Percentiles rank a stretch among this genome's conserved stretches.
phyloP scores from a whole-genome alignment of 352 stramenopile species.

The Pythium angustatum region DNA sequence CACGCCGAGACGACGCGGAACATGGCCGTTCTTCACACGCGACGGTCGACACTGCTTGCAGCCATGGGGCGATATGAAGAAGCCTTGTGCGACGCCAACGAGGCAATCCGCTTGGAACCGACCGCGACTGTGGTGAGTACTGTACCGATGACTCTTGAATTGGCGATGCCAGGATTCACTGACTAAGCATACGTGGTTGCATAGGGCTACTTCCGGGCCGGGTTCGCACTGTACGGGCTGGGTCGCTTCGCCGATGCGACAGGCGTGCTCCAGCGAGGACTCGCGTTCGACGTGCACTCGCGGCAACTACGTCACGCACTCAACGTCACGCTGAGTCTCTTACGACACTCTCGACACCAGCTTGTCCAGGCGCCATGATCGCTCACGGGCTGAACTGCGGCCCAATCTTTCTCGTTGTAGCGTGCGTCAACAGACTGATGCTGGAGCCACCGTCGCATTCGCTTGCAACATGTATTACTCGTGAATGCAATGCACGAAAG shows the following conservation, averaged over 20 bases:
- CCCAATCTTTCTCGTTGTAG: no score
- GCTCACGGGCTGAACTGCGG: no score
- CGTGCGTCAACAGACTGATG: no score
- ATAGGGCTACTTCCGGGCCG: conserved; percentile 72
- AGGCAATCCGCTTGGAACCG: conserved; percentile 49
- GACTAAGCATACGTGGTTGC: not conserved
- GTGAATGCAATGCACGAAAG: no score
- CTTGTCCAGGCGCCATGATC: not conserved
- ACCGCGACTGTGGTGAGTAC: conserved; percentile 53
- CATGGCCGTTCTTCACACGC: conserved; percentile 57
- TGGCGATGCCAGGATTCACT: not conserved
- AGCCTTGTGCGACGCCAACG: conserved; percentile 53
- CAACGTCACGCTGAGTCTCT: conserved; percentile 37
- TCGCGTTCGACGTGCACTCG: conserved; percentile 63
- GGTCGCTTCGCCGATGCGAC: conserved; percentile 53
- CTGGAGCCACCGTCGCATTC: no score
- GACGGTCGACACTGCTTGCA: conserved; percentile 60
- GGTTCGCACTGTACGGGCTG: conserved; percentile 58
- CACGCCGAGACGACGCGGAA: conserved; percentile 51
- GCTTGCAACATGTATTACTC: no score
- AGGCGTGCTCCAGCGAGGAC: conserved; percentile 58
- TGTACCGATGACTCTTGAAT: conserved; percentile 28
- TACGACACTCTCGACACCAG: conserved; percentile 13
- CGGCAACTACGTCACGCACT: conserved; percentile 61
- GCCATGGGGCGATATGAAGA: conserved; percentile 49